A percentile compares a stretch with the other conserved stretches of the same genome.
Conservation (phyloP, 2,329 filamentous ascomycete genomes). For the Cytospora leucostoma region DNA sequence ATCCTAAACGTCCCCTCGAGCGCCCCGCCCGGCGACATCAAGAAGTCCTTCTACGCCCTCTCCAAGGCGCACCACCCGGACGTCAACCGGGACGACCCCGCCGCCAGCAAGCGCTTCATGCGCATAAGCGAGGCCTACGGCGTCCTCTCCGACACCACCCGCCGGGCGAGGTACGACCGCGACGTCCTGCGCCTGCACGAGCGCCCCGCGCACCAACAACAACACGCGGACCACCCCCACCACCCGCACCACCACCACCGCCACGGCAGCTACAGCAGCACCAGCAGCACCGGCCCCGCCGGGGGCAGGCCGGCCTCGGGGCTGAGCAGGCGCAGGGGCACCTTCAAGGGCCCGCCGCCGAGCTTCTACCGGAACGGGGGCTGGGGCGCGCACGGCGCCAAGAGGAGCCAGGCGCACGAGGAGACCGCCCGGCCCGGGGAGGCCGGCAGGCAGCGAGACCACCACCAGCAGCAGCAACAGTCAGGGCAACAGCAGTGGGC, state of each 20-base stretch:
- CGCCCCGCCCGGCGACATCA: conserved; percentile 52
- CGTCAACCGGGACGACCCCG: conserved; percentile 75
- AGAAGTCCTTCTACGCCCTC: conserved; percentile 80
- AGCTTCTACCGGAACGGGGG: conserved; percentile 83
- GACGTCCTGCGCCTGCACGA: conserved; percentile 53
- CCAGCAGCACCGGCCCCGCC: conserved; percentile 61
- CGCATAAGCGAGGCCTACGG: conserved; percentile 83
- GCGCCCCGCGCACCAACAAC: conserved; percentile 38
- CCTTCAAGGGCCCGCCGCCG: conserved; percentile 84
- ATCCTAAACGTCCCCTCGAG: conserved; percentile 70
- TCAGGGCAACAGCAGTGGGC: conserved; percentile 14
- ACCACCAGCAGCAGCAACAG: background rate
- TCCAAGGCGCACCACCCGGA: conserved; percentile 94
- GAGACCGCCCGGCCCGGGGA: conserved; percentile 34
- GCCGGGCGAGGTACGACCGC: conserved; percentile 80
- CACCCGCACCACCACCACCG: conserved; percentile 30
- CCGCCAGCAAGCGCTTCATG: conserved; percentile 75
- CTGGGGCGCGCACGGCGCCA: conserved; percentile 67
- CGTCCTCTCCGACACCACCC: conserved; percentile 69
- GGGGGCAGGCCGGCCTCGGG: conserved; percentile 80
- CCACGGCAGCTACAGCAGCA: conserved; percentile 39
- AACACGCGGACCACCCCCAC: conserved; percentile 26
- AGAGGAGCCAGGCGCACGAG: conserved; percentile 57
- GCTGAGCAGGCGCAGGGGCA: conserved; percentile 71
- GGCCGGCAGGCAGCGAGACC: conserved; percentile 28